These are phyloP conservation scores for Neurospora sp. DNA, from an alignment of 495 filamentous ascomycete genomes.

Conservation along the genomic window DNA sequence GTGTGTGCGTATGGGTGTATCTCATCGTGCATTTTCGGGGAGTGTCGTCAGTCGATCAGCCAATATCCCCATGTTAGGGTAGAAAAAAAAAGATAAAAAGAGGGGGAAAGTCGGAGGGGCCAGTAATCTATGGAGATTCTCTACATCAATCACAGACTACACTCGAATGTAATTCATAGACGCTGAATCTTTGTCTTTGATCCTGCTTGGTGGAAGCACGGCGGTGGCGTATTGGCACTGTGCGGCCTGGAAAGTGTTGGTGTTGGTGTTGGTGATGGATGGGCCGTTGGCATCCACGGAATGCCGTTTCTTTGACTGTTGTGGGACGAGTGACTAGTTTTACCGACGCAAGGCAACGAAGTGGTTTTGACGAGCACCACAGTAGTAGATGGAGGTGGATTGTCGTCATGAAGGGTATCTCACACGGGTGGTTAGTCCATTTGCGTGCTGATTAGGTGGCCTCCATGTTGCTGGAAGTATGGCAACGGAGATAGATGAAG, in stretches of 20 bases:
- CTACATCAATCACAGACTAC: too few relatives aligned
- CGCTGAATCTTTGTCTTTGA: too few relatives aligned
- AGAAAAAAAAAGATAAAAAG: too few relatives aligned
- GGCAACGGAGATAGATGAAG: neutral
- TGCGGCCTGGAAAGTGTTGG: neutral
- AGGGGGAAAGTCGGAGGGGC: too few relatives aligned
- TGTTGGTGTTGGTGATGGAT: neutral
- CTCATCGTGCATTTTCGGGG: too few relatives aligned
- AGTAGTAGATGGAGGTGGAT: neutral
- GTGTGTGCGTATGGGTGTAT: too few relatives aligned
- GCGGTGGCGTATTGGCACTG: neutral
- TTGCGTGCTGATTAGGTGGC: neutral
- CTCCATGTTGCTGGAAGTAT: neutral
- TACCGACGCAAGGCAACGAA: neutral
- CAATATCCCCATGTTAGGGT: too few relatives aligned
- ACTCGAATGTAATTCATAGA: too few relatives aligned
- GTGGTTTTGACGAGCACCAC: neutral
- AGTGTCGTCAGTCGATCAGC: too few relatives aligned
- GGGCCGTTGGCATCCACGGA: neutral
- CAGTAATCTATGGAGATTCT: too few relatives aligned
- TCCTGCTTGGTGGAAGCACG: too few relatives aligned
- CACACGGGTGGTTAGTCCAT: neutral
- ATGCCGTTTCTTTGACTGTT: neutral
- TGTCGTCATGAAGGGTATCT: neutral
- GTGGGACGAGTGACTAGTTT: neutral